Conservation (phyloP, 2,329 filamentous ascomycete species). For the Penicillium vulpinum region DNA sequence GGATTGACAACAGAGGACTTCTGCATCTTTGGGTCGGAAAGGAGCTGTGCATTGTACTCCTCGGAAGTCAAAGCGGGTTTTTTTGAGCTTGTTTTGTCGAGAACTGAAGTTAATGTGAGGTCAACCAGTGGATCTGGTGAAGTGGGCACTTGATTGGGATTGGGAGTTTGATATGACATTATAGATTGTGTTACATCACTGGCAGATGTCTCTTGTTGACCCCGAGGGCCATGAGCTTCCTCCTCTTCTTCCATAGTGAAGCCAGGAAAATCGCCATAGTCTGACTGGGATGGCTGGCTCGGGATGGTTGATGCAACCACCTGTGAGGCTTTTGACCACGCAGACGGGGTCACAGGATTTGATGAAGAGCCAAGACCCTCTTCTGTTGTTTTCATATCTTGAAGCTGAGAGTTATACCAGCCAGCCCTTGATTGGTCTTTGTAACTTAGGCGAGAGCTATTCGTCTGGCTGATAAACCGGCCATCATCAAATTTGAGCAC, state of each 20-base stretch:
- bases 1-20: slow-evolving; percentile 92
- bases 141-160: neutral
- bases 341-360: neutral
- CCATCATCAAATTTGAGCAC: slow-evolving; percentile 66
- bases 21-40: slow-evolving; percentile 80
- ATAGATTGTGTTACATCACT: neutral
- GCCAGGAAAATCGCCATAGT: slow-evolving; percentile 44
- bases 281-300: slow-evolving; percentile 41
- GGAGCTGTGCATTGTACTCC: slow-evolving; percentile 82
- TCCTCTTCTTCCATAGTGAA: slow-evolving; percentile 15
- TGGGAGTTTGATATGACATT: neutral
- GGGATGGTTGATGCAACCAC: neutral
- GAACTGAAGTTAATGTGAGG: neutral
- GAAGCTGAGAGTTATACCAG: slow-evolving; percentile 77
- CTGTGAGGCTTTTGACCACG: slow-evolving; percentile 28
- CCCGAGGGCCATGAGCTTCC: neutral
- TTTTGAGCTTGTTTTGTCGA: slow-evolving; percentile 22
- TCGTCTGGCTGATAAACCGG: slow-evolving; percentile 66
- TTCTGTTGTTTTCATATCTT: slow-evolving; percentile 35
- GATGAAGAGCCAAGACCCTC: slow-evolving; percentile 14
- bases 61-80: slow-evolving; percentile 71
- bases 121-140: neutral
- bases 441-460: slow-evolving; percentile 65
- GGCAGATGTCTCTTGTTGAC: neutral
- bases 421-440: slow-evolving; percentile 77